Base-by-base conservation (phyloP, 345 rosid genomes). In the Theobroma cacao region DNA sequence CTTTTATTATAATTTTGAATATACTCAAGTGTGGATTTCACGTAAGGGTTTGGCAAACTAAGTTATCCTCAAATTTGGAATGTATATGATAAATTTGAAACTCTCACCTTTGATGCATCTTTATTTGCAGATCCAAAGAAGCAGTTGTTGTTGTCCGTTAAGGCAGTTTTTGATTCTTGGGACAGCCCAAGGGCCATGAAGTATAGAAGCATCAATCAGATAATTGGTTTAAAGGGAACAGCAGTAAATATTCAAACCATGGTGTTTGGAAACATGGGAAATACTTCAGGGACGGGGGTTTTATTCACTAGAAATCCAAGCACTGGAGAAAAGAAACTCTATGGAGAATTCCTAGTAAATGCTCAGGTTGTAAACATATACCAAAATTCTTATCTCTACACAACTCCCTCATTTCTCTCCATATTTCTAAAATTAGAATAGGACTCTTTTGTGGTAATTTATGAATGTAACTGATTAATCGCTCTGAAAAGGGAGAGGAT, bases 241-340 rank as follows among this genome's bases (percentile, higher is more conserved):
- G 98, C 99, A 0, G 98, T 95, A 60, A 95, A 95, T 78, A 88
- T 95, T 75, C 99, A 95, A 45, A 90, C 95, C 74, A 95, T 95
- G 97, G 99, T 92, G 72, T 92, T 95, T 75, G 98, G 97, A 55
- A 95, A 95, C 87, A 95, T 93, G 98, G 99, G 98, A 22, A 85
- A 90, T 71, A 88, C 97, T 76, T 93, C 98, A 45, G 99, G 99
- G 72, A 93, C 99, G 0, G 98, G 99, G 73, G 99, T 95, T 74
- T 85, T 95, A 58, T 95, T 95, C 86, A 95, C 98, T 2, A 91
- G 98, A 79, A 95, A 95, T 82, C 99, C 98, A 9, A 93, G 97
- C 82, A 95, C 95, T 0, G 98, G 98, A 26, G 96, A 91, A 81
- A 93, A 92, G 64, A 92, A 91, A 82, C 93, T 93, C 61, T 95